Conservation (phyloP, 441 rosid genomes). For the Adansonia madagascariensis region DNA sequence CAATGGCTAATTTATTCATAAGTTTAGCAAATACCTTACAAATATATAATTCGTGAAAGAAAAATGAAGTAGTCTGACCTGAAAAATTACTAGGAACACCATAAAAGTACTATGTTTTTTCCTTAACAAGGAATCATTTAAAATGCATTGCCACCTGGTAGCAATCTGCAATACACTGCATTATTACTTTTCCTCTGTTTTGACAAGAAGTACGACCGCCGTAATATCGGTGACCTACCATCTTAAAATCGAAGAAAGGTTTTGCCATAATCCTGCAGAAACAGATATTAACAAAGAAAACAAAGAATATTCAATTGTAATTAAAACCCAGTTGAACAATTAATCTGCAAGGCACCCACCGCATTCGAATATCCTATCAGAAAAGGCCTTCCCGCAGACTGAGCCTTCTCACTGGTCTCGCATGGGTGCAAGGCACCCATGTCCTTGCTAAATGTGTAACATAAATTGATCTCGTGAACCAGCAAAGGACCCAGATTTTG, state of each 20-base stretch:
- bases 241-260: background rate
- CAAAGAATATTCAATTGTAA: background rate
- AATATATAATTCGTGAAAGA: background rate
- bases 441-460: background rate
- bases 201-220: background rate
- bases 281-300: background rate
- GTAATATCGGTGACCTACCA: background rate
- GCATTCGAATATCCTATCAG: no score
- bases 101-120: background rate
- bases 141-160: no score
- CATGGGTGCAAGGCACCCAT: background rate
- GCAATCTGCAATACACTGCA: no score
- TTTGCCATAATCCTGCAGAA: background rate
- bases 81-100: background rate
- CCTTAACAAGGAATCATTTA: no score
- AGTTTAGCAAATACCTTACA: background rate
- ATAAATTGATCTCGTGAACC: background rate
- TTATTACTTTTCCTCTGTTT: no score
- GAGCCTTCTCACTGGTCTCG: no score
- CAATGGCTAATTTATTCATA: background rate
- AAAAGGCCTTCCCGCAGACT: no score
- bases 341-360: background rate
- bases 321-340: background rate
- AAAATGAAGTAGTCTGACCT: background rate
- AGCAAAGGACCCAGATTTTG: background rate